These are phyloP conservation scores for Neodidymelliopsis sp. DNA, from an alignment of 2,329 filamentous ascomycete genomes.

Conservation along the genomic window DNA sequence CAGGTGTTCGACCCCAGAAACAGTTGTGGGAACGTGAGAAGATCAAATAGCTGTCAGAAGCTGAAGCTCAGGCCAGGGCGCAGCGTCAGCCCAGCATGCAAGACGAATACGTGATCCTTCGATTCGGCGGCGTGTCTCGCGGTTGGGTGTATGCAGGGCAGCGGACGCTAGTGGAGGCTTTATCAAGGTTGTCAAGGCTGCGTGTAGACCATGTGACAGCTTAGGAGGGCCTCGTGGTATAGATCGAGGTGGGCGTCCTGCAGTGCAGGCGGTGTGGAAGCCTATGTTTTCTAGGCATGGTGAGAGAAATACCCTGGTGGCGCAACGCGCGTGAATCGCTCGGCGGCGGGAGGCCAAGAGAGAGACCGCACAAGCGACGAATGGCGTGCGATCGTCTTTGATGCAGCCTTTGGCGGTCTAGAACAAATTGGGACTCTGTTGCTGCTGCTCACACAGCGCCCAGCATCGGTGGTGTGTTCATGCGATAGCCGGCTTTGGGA, in stretches of 20 bases:
- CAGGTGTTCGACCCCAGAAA: background rate
- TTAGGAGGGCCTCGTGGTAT: slow-evolving; percentile 11
- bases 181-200: slow-evolving; percentile 11
- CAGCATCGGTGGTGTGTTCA: slow-evolving; percentile 1
- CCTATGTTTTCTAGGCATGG: slow-evolving; percentile 5
- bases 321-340: slow-evolving; percentile 17
- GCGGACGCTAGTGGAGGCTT: slow-evolving; percentile 18
- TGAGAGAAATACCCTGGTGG: slow-evolving; percentile 16
- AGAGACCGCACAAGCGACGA: slow-evolving; percentile 9
- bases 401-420: slow-evolving; percentile 5
- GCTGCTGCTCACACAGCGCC: slow-evolving; percentile 8
- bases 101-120: slow-evolving; percentile 7
- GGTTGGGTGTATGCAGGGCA: slow-evolving; percentile 18
- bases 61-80: slow-evolving; percentile 5
- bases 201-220: slow-evolving; percentile 20
- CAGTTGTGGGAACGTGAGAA: slow-evolving; percentile 2
- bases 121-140: slow-evolving; percentile 9
- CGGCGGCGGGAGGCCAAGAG: slow-evolving; percentile 18
- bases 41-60: slow-evolving; percentile 16
- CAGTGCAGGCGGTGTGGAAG: slow-evolving; percentile 14
- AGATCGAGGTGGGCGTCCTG: background rate
- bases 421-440: background rate
- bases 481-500: slow-evolving; percentile 1
- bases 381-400: slow-evolving; percentile 7
- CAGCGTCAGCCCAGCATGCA: slow-evolving; percentile 18